Evolutionary conservation across 2,329 filamentous ascomycete genomes (phyloP), one percentile per base, ranked within the genome.

Genomic region (Xylariaceae sp.): DNA sequence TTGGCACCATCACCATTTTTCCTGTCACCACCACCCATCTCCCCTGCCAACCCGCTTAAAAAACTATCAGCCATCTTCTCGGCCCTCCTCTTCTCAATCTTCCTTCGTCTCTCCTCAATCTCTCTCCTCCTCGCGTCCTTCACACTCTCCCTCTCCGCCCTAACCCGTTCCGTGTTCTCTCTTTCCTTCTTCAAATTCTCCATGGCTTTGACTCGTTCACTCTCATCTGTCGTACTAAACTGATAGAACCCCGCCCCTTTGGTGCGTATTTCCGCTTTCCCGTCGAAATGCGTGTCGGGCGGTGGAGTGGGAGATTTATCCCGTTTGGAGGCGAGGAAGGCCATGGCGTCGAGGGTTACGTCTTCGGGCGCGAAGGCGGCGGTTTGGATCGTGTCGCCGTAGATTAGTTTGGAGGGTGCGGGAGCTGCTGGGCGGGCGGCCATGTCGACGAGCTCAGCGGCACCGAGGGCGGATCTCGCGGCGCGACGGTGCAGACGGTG

Each of bases 181-280:
- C 73, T 70, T 65, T 90, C 85, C 41, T 88, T 93, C 60, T 81
- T 78, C 50, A 96, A 70, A 36, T 75, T 77, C 54, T 79, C 75
- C 88, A 97, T 95, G 74, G 97, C 88, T 39, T 59, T 58, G 58
- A 68, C 67, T 61, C 83, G 73, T 38, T 79, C 67, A 53, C 74
- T 72, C 54, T 78, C 82, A 60, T 85, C 83, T n/a, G n/a, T n/a
- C 64, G 95, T 86, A 54, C 78, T 79, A 63, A 98, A 97, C 45
- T 86, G 83, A 70, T 90, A 96, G 68, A 97, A 98, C 0, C 88
- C 93, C 0, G 87, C 88, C 4, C 93, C 93, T 58, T 93, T 92
- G 36, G 82, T 88, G 49, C 93, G 76, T 39, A 95, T 82, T 74
- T 98, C 93, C 49, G 77, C 77, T 49, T 80, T 79, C 1, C 88